A percentile compares a stretch with the other conserved stretches of the same genome.
phyloP scores from a whole-genome alignment of 257 asterid species.

The Hygrophila difformis region DNA sequence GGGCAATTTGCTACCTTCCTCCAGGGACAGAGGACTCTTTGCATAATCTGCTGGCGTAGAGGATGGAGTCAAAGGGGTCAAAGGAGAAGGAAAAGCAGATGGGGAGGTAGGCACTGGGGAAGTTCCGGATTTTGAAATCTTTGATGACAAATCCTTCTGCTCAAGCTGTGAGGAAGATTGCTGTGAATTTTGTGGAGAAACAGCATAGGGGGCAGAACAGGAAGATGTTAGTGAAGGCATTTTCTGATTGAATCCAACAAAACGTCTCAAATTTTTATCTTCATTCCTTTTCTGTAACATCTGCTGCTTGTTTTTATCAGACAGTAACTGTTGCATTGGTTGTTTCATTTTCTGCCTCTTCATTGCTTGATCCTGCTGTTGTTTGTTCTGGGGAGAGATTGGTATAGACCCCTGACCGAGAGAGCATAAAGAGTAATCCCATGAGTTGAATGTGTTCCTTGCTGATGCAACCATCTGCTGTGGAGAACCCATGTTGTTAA shows the following conservation, averaged over 20 bases:
- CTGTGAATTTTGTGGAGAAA: conserved; percentile 31
- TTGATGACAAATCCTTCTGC: conserved; percentile 25
- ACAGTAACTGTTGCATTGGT: conserved; percentile 18
- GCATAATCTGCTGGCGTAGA: conserved; percentile 26
- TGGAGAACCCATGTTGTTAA: conserved; percentile 7
- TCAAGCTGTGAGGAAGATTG: conserved; percentile 26
- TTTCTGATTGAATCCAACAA: conserved; percentile 18
- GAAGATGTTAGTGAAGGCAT: conserved; percentile 15
- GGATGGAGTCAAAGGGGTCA: conserved; percentile 39
- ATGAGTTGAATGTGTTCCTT: conserved; percentile 14
- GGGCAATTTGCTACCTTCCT: conserved; percentile 19
- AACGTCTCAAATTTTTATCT: conserved; percentile 16
- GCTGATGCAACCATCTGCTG: conserved; percentile 14
- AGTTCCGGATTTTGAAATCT: conserved; percentile 18
- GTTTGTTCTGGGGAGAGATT: conserved; percentile 17
- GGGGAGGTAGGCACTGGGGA: conserved; percentile 25
- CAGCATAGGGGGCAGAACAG: conserved; percentile 13
- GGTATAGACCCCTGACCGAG: conserved; percentile 5
- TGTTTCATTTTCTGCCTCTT: conserved; percentile 24
- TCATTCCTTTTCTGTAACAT: conserved; percentile 24
- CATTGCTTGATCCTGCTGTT: conserved; percentile 16
- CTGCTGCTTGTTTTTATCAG: conserved; percentile 25
- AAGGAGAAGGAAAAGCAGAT: conserved; percentile 32
- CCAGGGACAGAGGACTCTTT: conserved; percentile 24
- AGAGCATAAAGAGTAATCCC: conserved; percentile 14